Base-by-base conservation (phyloP, 257 asterid species). In the Petunia secreta region DNA sequence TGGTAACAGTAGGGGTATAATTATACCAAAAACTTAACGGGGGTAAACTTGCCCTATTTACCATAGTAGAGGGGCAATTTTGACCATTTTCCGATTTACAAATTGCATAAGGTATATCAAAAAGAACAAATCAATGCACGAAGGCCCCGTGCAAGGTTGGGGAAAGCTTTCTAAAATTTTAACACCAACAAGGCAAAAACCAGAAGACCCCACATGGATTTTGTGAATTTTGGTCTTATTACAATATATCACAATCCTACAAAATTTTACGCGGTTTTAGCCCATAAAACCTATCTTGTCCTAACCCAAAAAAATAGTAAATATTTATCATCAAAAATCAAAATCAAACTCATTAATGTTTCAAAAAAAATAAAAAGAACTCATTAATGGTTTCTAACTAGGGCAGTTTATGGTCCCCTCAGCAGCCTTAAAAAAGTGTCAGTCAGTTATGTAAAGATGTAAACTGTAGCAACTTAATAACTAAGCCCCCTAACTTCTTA, bases 201-300 rank as follows among this genome's bases (percentile, higher is more conserved):
- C 77, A 16, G 25, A 10, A 36, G 82, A 34, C 78, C 89, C 85
- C 86, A 86, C 85, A 64, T 79, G 79, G 79, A 78, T 84, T 38
- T 78, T 54, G 16, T n/a, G n/a, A 68, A 73, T 57, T 78, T 75
- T 84, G 60, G 60, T 80, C 46, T 41, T 16, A 46, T 59, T 44
- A 66, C 9, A 38, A 77, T 65, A 40, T 11, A 48, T 63, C 83
- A 80, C 75, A 79, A 58, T 3, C 75, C 82, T 48, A 71, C 77
- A 71, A 68, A 69, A 0, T 25, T 10, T 46, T 39, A 83, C 86
- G 79, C 76, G 80, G 38, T 46, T 59, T 40, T 54, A 15, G 43
- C 43, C 16, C 79, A 40, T 36, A 48, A 75, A 37, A 16, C 25
- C 43, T 48, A 5, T 46, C n/a, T 34, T 11, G 14, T 55, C 79